Percentiles rank a stretch among this genome's conserved stretches.
phyloP scores from a whole-genome alignment of 305 asterid genomes.

The Plantago lanceolata region DNA sequence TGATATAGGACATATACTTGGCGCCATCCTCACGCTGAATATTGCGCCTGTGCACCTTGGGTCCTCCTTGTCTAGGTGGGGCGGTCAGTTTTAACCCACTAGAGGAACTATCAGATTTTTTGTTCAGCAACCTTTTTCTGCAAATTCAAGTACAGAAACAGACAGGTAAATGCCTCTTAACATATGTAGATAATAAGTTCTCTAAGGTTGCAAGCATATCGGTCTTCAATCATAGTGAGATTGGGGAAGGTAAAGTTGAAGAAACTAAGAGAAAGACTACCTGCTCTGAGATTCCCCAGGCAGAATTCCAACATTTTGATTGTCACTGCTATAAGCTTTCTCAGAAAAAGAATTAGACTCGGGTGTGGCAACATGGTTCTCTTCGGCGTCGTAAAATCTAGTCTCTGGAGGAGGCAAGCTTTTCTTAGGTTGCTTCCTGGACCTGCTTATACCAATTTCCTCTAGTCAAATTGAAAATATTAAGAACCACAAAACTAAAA shows the following conservation, averaged over 20 bases:
- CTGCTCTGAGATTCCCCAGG: conserved; percentile 49
- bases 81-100: conserved; percentile 43
- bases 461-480: conserved; percentile 10
- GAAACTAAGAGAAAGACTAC: conserved; percentile 32
- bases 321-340: conserved; percentile 51
- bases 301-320: conserved; percentile 36
- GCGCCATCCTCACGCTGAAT: conserved; percentile 71
- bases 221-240: background rate
- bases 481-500: conserved; percentile 11
- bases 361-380: conserved; percentile 53
- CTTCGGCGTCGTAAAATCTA: conserved; percentile 38
- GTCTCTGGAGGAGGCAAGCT: conserved; percentile 34
- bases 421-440: conserved; percentile 41
- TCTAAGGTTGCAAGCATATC: background rate
- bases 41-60: conserved; percentile 51
- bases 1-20: conserved; percentile 87
- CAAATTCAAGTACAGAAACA: conserved; percentile 24
- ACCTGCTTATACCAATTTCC: conserved; percentile 33
- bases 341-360: conserved; percentile 68
- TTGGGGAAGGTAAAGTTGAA: conserved; percentile 7
- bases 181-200: conserved; percentile 8
- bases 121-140: conserved; percentile 55
- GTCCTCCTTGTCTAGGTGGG: conserved; percentile 41
- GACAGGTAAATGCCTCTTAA: background rate
- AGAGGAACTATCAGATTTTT: conserved; percentile 38